Percentiles rank a stretch among this genome's conserved stretches.
These are phyloP conservation scores for Thelonectria discophora DNA, from an alignment of 2,329 filamentous ascomycete genomes.

Conservation along the genomic window DNA sequence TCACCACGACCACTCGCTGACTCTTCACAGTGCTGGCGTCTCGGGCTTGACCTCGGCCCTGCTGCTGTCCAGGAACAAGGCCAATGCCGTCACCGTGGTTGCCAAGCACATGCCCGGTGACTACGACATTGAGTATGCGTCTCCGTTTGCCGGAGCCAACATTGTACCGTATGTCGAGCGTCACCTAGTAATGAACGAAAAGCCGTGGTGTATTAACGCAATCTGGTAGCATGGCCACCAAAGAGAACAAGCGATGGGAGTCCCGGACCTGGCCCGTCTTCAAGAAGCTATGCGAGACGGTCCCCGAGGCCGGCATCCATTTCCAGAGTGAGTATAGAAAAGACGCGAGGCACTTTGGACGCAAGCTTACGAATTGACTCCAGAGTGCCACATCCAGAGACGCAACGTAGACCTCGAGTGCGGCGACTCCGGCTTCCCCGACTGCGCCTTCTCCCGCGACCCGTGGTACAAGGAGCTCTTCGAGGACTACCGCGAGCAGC, in stretches of 20 bases:
- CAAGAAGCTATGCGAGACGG: slow-evolving; percentile 66
- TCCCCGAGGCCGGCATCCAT: slow-evolving; percentile 82
- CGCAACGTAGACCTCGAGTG: slow-evolving; percentile 68
- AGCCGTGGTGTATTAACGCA: background rate
- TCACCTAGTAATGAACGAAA: background rate
- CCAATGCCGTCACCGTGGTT: slow-evolving; percentile 70
- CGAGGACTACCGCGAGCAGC: slow-evolving; percentile 73
- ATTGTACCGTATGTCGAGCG: slow-evolving; percentile 71
- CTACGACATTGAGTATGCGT: slow-evolving; percentile 90
- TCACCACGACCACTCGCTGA: slow-evolving; percentile 14
- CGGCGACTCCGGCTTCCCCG: slow-evolving; percentile 54
- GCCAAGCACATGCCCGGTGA: slow-evolving; percentile 95
- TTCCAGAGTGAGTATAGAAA: slow-evolving; percentile 66
- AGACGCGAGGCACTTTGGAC: background rate
- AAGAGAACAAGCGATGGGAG: slow-evolving; percentile 64
- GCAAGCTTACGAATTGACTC: slow-evolving; percentile 14
- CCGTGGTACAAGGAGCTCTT: slow-evolving; percentile 80
- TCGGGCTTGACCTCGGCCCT: slow-evolving; percentile 61
- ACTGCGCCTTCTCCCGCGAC: slow-evolving; percentile 69
- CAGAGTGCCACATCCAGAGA: slow-evolving; percentile 60
- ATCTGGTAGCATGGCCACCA: slow-evolving; percentile 53
- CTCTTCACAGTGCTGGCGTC: slow-evolving; percentile 55
- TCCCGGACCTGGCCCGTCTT: slow-evolving; percentile 71
- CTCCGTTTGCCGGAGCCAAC: slow-evolving; percentile 89
- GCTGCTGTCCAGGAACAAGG: slow-evolving; percentile 55